Evolutionary conservation across 2,329 filamentous ascomycete species (phyloP).

Genomic region (Macroventuria anomochaeta): DNA sequence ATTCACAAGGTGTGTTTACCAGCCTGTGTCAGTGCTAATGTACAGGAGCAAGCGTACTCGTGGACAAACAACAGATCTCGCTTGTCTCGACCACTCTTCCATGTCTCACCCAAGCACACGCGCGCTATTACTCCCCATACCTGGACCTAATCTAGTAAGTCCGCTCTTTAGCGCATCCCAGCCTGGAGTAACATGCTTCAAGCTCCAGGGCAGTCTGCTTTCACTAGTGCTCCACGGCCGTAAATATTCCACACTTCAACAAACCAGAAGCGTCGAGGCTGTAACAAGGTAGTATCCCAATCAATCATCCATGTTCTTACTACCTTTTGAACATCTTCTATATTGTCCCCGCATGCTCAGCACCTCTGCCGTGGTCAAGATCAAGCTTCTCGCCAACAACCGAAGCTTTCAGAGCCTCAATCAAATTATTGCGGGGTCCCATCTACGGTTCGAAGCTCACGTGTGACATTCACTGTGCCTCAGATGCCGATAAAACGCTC

Average conservation of each 20-base stretch:
- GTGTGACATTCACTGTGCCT: background rate
- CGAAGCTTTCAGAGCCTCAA: constrained; percentile 18
- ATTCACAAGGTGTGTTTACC: background rate
- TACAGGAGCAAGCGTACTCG: constrained; percentile 1
- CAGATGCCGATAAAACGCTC: constrained; percentile 14
- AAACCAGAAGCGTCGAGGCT: background rate
- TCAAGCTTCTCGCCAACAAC: constrained; percentile 14
- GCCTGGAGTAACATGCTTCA: constrained; percentile 1
- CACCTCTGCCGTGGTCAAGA: background rate
- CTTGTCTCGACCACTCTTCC: background rate
- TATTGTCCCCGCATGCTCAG: background rate
- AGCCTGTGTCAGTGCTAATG: background rate
- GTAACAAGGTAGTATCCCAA: background rate
- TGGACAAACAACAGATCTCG: background rate
- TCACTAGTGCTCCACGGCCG: constrained; percentile 12
- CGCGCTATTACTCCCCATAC: background rate
- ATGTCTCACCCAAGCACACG: background rate
- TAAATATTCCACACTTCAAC: constrained; percentile 8
- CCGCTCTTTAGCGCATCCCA: constrained; percentile 1
- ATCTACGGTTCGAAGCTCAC: background rate
- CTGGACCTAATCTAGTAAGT: background rate
- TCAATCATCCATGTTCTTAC: background rate
- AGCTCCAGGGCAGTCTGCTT: background rate
- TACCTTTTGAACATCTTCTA: background rate
- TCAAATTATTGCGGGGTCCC: background rate